Conservation (phyloP, 2,329 filamentous ascomycete species). For the Cadophora sp. region DNA sequence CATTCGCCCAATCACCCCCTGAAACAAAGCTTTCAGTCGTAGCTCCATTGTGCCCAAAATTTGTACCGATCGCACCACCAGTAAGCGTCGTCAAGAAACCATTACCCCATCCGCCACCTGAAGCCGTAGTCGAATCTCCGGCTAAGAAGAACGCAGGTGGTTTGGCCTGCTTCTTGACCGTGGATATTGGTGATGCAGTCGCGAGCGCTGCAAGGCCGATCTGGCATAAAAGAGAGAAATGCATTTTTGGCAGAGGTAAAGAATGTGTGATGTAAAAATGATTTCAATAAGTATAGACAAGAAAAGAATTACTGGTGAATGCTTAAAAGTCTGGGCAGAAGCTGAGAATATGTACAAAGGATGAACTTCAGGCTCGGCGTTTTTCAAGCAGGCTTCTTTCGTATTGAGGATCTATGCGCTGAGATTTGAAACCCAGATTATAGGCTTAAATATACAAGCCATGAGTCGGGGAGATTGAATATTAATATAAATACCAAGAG, state of each 20-base stretch:
- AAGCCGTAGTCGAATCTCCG: conserved; percentile 50
- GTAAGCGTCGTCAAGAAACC: conserved; percentile 56
- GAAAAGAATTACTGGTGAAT: background rate
- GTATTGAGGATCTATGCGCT: background rate
- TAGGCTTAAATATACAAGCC: background rate
- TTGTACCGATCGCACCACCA: conserved; percentile 50
- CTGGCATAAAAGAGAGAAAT: conserved; percentile 2
- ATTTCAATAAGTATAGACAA: background rate
- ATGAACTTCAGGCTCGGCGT: background rate
- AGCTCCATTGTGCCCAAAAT: conserved; percentile 54
- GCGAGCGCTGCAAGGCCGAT: conserved; percentile 2
- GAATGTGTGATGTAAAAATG: background rate
- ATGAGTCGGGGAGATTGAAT: conserved; percentile 1
- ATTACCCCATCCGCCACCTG: conserved; percentile 50
- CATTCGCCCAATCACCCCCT: conserved; percentile 53
- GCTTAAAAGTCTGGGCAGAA: background rate
- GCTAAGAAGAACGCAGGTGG: conserved; percentile 49
- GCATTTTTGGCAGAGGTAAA: conserved; percentile 7
- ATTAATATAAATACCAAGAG: background rate
- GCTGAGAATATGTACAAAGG: background rate
- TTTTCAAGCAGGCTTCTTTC: background rate
- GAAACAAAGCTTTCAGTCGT: conserved; percentile 55
- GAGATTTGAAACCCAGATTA: background rate
- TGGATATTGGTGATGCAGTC: background rate
- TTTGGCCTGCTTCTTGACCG: conserved; percentile 25